phyloP scores from a whole-genome alignment of 805 yeast genomes.

The Grigorovia transvaalensis region DNA sequence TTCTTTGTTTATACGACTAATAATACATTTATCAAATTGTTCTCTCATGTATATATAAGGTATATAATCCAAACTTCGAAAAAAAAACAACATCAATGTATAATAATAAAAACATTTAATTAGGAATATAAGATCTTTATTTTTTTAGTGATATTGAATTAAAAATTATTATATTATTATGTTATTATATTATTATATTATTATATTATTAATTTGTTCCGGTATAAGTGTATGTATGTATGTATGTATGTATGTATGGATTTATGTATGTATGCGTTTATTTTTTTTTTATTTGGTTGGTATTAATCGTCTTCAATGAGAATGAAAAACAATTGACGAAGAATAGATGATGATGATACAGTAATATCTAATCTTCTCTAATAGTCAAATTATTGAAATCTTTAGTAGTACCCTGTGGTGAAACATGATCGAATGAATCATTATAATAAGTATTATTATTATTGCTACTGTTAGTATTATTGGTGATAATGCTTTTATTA shows the following conservation, averaged over 20 bases:
- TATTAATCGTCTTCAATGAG: neutral
- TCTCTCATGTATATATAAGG: neutral
- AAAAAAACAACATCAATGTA: too few relatives aligned
- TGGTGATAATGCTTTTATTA: neutral
- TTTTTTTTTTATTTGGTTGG: too few relatives aligned
- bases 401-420: conserved; percentile 3
- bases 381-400: conserved; percentile 2
- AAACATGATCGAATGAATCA: neutral
- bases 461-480: neutral
- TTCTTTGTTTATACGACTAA: neutral
- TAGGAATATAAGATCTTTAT: neutral
- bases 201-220: neutral
- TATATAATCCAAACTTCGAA: neutral
- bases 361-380: conserved; percentile 1
- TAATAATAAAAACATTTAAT: too few relatives aligned
- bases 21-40: too few relatives aligned
- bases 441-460: neutral
- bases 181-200: too few relatives aligned
- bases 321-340: neutral
- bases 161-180: too few relatives aligned
- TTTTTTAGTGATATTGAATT: too few relatives aligned
- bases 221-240: neutral
- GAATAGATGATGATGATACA: neutral
- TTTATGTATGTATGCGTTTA: neutral
- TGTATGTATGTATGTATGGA: neutral